phyloP scores from a whole-genome alignment of 805 yeast species.

The Trichomonascus vanleenenianus region DNA sequence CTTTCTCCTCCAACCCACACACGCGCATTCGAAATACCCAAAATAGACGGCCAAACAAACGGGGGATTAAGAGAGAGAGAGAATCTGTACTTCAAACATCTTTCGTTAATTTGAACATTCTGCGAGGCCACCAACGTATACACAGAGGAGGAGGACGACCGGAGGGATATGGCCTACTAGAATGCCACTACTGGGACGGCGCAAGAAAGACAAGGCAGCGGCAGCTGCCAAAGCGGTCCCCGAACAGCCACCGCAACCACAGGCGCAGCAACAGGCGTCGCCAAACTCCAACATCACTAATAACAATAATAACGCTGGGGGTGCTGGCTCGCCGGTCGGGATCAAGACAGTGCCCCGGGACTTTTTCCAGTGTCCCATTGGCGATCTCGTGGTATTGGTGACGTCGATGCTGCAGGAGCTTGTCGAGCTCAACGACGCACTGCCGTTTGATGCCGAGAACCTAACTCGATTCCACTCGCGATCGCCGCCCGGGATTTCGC shows the following conservation, averaged over 20 bases:
- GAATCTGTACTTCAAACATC: too few species aligned
- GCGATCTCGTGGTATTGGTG: slow-evolving; percentile 63
- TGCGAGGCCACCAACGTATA: too few species aligned
- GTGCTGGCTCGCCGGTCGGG: not conserved
- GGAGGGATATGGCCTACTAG: not conserved
- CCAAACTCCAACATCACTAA: too few species aligned
- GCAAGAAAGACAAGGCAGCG: not conserved
- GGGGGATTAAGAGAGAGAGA: too few species aligned
- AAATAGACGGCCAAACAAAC: too few species aligned
- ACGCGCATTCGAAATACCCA: too few species aligned
- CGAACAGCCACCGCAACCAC: not conserved
- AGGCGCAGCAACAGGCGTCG: not conserved
- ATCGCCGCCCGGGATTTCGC: slow-evolving; percentile 82
- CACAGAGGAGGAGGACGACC: too few species aligned
- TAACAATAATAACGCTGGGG: too few species aligned
- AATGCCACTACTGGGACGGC: slow-evolving; percentile 1
- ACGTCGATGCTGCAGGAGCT: slow-evolving; percentile 75
- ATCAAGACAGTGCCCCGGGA: slow-evolving; percentile 35
- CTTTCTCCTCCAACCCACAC: too few species aligned
- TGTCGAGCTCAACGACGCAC: slow-evolving; percentile 62
- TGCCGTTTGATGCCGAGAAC: slow-evolving; percentile 30
- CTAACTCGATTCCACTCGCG: slow-evolving; percentile 91
- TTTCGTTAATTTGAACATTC: too few species aligned
- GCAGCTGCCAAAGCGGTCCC: not conserved
- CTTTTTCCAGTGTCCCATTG: slow-evolving; percentile 60